Evolutionary conservation across 805 yeast species (phyloP), one percentile per base, ranked within the genome.

Genomic region (Pichia occidentalis): DNA sequence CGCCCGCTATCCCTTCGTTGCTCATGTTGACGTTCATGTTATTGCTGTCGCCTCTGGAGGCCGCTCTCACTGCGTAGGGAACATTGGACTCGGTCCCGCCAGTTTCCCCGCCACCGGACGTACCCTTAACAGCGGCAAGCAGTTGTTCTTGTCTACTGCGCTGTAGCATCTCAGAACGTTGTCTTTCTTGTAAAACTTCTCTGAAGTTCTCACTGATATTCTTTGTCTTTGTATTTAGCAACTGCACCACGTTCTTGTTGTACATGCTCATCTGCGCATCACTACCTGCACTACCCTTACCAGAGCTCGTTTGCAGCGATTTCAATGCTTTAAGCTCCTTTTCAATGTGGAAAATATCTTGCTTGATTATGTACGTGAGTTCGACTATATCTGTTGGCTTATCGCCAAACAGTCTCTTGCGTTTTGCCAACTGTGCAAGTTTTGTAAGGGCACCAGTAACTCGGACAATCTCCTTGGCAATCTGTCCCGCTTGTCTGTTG

Each of bases 321-420:
- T 80, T 86, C 42, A 81, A 63, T 39, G 67, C 75, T 50, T 77
- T 77, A 47, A 84, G 69, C 44, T 70, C 71, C 51, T 80, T 77
- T 52, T 85, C 95, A 46, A 92, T 77, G 47, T 77, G 76, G 54
- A 87, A 79, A 35, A 92, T 78, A 52, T 84, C 95, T 58, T 92
- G 97, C 46, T 82, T 84, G 44, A 82, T 79, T 29, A 87, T 80
- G 49, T 80, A 84, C 0, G 98, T 88, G 46, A 92, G 67, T 58
- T 92, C 96, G 16, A 88, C 85, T 46, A 92, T 85, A 55, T 92
- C 97, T 12, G 85, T 80, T 1, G 97, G 97, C 48, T 83, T 80
- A 60, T 92, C 98, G 54, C 88, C 95, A 48, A 92, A 85, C 55
- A 90, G 62, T 14, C 96, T 95, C 56, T 87, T 88, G 50, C 87